Conservation (phyloP, 345 rosid species). For the Zanthoxylum bungeanum region DNA sequence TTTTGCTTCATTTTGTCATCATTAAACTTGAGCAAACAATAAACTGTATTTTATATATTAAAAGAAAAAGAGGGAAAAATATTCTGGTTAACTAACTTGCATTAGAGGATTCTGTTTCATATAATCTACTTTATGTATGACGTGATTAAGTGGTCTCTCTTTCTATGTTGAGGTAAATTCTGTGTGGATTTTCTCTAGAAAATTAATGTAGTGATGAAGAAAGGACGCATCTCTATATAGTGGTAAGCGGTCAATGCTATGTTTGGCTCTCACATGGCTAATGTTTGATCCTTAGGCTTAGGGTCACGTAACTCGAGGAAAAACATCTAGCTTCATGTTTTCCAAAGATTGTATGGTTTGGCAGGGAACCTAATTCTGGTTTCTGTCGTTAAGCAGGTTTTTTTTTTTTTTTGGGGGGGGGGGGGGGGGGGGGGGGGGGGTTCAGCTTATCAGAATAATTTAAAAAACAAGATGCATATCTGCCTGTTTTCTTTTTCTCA, state of each 20-base stretch:
- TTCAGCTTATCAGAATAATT: neutral
- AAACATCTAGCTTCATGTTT: neutral
- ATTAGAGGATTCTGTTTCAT: neutral
- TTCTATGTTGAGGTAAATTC: neutral
- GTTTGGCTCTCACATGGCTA: neutral
- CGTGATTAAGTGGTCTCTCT: neutral
- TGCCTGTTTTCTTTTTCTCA: neutral
- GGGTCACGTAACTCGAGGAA: neutral
- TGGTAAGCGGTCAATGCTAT: neutral
- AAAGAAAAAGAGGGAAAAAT: neutral
- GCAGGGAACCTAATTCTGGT: neutral
- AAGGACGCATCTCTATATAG: neutral
- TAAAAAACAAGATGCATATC: neutral
- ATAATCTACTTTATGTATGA: neutral
- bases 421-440: neutral
- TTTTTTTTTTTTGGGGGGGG: too few species aligned
- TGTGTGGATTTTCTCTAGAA: neutral
- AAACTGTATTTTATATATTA: neutral
- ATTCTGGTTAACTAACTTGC: neutral
- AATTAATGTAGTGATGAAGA: neutral
- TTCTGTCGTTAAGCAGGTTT: neutral
- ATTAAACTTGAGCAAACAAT: neutral
- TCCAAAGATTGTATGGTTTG: neutral
- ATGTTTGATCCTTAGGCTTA: too few species aligned
- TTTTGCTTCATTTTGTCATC: neutral